Percentiles rank a stretch among this genome's conserved stretches.
These are phyloP conservation scores for Pelargonium fulgidum DNA, from an alignment of 441 rosid genomes.

Conservation along the genomic window DNA sequence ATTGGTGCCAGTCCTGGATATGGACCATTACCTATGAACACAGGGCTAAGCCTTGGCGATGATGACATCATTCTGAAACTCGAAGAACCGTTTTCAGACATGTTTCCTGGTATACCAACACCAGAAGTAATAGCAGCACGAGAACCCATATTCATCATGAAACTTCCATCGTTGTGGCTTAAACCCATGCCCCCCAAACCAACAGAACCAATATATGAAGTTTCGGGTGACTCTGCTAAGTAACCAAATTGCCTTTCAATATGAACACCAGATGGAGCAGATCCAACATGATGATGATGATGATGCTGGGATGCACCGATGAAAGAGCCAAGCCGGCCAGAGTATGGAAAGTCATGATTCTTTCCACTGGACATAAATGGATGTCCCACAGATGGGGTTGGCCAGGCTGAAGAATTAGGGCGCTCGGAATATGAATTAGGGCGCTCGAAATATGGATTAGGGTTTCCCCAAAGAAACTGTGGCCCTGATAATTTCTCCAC, in stretches of 20 bases:
- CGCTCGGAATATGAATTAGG: slow-evolving; percentile 37
- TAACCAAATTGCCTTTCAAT: slow-evolving; percentile 66
- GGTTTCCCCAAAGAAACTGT: slow-evolving; percentile 80
- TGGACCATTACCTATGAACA: slow-evolving; percentile 48
- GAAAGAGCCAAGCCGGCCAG: slow-evolving; percentile 39
- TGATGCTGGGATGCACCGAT: slow-evolving; percentile 31
- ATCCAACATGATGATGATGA: slow-evolving; percentile 70
- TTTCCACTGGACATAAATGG: slow-evolving; percentile 49
- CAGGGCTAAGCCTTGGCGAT: slow-evolving; percentile 60
- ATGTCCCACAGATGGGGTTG: slow-evolving; percentile 48
- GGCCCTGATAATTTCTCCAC: slow-evolving; percentile 69
- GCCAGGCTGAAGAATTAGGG: slow-evolving; percentile 51
- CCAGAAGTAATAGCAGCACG: slow-evolving; percentile 44
- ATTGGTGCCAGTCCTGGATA: slow-evolving; percentile 39
- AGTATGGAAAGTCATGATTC: slow-evolving; percentile 33
- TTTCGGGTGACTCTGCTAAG: slow-evolving; percentile 57
- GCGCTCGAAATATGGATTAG: slow-evolving; percentile 34
- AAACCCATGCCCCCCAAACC: slow-evolving; percentile 41
- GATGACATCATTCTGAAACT: slow-evolving; percentile 65
- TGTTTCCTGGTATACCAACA: slow-evolving; percentile 40
- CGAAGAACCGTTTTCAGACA: slow-evolving; percentile 43
- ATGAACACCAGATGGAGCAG: slow-evolving; percentile 71
- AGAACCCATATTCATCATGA: slow-evolving; percentile 46
- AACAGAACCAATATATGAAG: slow-evolving; percentile 45
- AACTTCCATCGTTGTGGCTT: slow-evolving; percentile 48